Evolutionary conservation across 768 basidiomycete species (phyloP).

Genomic region (Psilocybe subaeruginosa): DNA sequence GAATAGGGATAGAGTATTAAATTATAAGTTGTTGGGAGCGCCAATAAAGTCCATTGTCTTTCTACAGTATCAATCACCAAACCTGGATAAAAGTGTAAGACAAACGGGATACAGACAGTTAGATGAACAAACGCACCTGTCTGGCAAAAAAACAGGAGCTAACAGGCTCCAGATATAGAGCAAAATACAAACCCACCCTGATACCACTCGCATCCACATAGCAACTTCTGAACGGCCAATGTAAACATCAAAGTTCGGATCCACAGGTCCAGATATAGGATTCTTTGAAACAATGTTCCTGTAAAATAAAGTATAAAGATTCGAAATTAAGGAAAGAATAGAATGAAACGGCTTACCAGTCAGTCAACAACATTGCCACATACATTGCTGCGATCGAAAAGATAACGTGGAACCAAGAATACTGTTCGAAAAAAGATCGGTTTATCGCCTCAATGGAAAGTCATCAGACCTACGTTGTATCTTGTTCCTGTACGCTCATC

Average conservation of each 20-base stretch:
- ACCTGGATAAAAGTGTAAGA: slow-evolving; percentile 4
- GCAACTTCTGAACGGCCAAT: slow-evolving; percentile 95
- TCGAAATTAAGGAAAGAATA: slow-evolving; percentile 1
- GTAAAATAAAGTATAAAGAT: not conserved
- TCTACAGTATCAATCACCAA: slow-evolving; percentile 9
- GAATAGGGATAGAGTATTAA: no score
- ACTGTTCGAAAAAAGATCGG: slow-evolving; percentile 49
- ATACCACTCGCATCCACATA: slow-evolving; percentile 99
- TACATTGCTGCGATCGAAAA: slow-evolving; percentile 98
- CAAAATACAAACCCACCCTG: slow-evolving; percentile 91
- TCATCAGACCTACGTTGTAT: slow-evolving; percentile 75
- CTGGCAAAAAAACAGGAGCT: slow-evolving; percentile 90
- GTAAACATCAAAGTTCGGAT: slow-evolving; percentile 76
- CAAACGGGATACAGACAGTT: not conserved
- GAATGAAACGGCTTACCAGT: slow-evolving; percentile 68
- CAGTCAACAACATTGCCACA: slow-evolving; percentile 94
- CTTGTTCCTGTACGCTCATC: slow-evolving; percentile 94
- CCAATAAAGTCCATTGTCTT: not conserved
- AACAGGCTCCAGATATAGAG: slow-evolving; percentile 87
- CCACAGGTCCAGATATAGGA: slow-evolving; percentile 44
- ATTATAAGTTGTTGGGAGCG: not conserved
- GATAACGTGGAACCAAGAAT: slow-evolving; percentile 98
- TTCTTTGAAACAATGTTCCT: slow-evolving; percentile 78
- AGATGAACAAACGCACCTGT: slow-evolving; percentile 57
- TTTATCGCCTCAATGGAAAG: not conserved